A percentile compares a stretch with the other conserved stretches of the same genome.
phyloP scores from a whole-genome alignment of 192 early-diverging fungal genomes.

The Podila verticillata region DNA sequence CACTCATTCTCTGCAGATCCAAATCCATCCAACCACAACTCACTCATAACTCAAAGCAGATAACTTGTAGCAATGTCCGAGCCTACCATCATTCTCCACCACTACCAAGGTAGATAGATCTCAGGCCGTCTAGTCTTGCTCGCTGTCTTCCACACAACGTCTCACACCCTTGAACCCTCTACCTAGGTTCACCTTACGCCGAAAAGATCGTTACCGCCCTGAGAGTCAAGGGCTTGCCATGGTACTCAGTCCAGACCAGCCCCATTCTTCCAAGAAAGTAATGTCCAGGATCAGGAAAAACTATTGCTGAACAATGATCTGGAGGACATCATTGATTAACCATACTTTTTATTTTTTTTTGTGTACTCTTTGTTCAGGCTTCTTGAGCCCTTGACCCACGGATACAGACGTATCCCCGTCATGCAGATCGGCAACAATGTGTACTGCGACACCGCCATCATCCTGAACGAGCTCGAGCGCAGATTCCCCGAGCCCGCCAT shows the following conservation, averaged over 20 bases:
- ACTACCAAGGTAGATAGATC: conserved; percentile 17
- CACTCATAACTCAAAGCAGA: too few relatives aligned
- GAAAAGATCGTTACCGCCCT: conserved; percentile 47
- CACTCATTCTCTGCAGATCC: background rate
- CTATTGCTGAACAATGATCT: too few relatives aligned
- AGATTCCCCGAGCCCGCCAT: conserved; percentile 19
- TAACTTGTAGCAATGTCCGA: conserved; percentile 13
- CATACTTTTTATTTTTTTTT: too few relatives aligned
- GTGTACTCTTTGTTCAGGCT: conserved; percentile 27
- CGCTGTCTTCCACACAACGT: too few relatives aligned
- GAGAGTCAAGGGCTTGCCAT: conserved; percentile 46
- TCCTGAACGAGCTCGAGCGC: conserved; percentile 49
- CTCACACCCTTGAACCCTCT: background rate
- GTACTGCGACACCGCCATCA: conserved; percentile 52
- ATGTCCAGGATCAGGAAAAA: background rate
- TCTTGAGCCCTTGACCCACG: conserved; percentile 47
- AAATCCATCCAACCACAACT: background rate
- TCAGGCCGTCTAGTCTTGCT: too few relatives aligned
- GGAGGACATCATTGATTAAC: too few relatives aligned
- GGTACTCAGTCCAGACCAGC: conserved; percentile 35
- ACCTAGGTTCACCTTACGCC: conserved; percentile 36
- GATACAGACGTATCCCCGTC: conserved; percentile 59
- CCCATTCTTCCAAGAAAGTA: conserved; percentile 39
- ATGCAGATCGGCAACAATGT: conserved; percentile 59
- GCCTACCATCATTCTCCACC: conserved; percentile 29